Evolutionary conservation across 768 basidiomycete species (phyloP), one percentile per base, ranked within the genome.

Genomic region (Chalciporus chontae): DNA sequence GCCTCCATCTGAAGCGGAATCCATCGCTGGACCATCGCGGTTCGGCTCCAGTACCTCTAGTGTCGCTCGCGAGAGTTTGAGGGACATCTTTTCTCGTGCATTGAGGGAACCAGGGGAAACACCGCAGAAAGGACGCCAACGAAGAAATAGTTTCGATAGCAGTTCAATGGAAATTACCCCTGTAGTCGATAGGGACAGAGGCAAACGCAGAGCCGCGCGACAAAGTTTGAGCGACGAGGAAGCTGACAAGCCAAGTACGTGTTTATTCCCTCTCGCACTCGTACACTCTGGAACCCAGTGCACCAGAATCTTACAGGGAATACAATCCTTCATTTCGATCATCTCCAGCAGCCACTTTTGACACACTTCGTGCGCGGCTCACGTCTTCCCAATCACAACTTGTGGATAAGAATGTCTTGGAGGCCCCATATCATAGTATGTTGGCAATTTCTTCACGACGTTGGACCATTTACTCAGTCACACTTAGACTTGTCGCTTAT

Each of bases 161-260:
- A 83, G 83, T 57, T 81, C 83, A 47, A 77, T 79, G 36, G 83
- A 85, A 47, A 70, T 72, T 13, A 80, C 72, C 41, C 80, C 83
- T 1, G 61, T 71, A 2, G 64, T 75, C 36, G 60, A 69, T 37
- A 69, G 71, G 58, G 73, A 75, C 48, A 67, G 72, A 50, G 64
- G 67, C 19, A 71, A 66, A 48, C 71, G 67, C 51, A 82, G 75
- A 64, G 75, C 72, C 9, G 79, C 82, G 52, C 73, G 79, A 32
- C 74, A 70, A 56, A 87, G 82, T 59, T 52, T 82, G 55, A 86
- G 84, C 58, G 86, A 87, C 55, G 85, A 87, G 59, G 86, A 87
- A 59, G 64, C 69, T 3, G 84, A 84, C 31, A 75, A 74, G 53
- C 59, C 73, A 47, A 73, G 85, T 87, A 65, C 60, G 83, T 57